Conservation (phyloP, 75 land plant genomes). For the Pinus tabuliformis region DNA sequence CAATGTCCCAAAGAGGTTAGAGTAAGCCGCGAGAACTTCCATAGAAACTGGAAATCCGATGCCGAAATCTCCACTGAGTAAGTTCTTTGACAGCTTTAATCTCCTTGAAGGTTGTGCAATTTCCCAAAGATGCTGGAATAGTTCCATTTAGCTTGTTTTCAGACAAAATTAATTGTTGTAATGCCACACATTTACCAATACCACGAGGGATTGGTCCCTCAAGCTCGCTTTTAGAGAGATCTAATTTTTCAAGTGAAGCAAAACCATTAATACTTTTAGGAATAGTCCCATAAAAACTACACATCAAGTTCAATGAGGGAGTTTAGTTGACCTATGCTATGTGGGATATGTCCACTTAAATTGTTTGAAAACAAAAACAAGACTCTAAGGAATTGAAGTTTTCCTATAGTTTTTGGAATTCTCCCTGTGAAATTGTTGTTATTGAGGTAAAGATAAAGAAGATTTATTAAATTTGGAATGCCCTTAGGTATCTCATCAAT, state of each 20-base stretch:
- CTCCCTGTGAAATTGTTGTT: too few species aligned
- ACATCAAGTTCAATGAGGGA: conserved; percentile 11
- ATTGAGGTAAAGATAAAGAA: too few species aligned
- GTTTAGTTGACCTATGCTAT: background rate
- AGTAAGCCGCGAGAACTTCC: background rate
- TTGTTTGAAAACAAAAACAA: conserved; percentile 50
- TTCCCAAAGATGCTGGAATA: background rate
- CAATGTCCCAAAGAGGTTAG: background rate
- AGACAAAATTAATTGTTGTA: conserved; percentile 6
- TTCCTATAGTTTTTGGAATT: too few species aligned
- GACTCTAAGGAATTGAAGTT: too few species aligned
- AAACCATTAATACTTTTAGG: conserved; percentile 10
- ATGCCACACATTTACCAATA: conserved; percentile 8
- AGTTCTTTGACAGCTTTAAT: background rate
- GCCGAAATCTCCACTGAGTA: background rate
- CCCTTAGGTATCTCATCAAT: conserved; percentile 26
- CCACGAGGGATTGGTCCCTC: conserved; percentile 12
- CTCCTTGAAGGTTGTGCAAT: background rate
- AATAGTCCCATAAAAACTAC: conserved; percentile 9
- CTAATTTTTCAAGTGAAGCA: conserved; percentile 8
- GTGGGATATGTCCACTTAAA: conserved; percentile 52
- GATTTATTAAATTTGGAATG: too few species aligned
- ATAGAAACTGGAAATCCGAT: background rate
- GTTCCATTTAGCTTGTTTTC: conserved; percentile 11
- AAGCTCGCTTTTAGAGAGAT: conserved; percentile 18